phyloP scores from a whole-genome alignment of 768 basidiomycete genomes.

The Tylopilus rubrobrunneus region DNA sequence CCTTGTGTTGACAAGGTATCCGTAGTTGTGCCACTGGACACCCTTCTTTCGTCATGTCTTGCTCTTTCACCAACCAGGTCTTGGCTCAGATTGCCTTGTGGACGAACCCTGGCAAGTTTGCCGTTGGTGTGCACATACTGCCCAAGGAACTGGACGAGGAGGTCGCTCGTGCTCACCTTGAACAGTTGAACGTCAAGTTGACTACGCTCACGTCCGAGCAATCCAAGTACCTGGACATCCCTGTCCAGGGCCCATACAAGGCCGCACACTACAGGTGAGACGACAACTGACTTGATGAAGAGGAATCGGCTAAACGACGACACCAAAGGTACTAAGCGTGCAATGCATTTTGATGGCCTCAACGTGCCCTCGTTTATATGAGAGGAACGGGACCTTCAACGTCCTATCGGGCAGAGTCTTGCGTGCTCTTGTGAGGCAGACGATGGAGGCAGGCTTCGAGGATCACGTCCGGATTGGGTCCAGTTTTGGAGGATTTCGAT shows the following conservation, averaged over 20 bases:
- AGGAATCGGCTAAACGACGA: conserved; percentile 1
- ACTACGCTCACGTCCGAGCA: conserved; percentile 71
- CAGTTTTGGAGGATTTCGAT: neutral
- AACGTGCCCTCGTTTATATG: conserved; percentile 68
- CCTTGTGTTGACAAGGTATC: conserved; percentile 5
- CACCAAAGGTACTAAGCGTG: conserved; percentile 28
- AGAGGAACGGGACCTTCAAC: conserved; percentile 65
- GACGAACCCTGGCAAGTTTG: conserved; percentile 90
- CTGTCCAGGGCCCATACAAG: conserved; percentile 78
- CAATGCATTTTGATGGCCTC: conserved; percentile 54
- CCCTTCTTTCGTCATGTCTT: conserved; percentile 99
- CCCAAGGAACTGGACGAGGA: conserved; percentile 99
- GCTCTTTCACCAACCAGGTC: conserved; percentile 98
- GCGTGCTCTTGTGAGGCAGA: conserved; percentile 37
- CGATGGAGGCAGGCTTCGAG: conserved; percentile 10
- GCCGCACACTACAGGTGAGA: conserved; percentile 61
- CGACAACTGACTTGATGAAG: too few relatives aligned
- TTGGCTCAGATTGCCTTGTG: conserved; percentile 98
- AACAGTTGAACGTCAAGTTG: conserved; percentile 90
- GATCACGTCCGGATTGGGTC: conserved; percentile 15
- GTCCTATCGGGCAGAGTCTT: conserved; percentile 52
- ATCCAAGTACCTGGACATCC: conserved; percentile 89
- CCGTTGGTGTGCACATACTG: conserved; percentile 96
- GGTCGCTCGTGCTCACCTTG: conserved; percentile 94
- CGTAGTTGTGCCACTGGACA: conserved; percentile 92